Base-by-base conservation (phyloP, 208 protist genomes). In the Trypanosomatidae sp. region DNA sequence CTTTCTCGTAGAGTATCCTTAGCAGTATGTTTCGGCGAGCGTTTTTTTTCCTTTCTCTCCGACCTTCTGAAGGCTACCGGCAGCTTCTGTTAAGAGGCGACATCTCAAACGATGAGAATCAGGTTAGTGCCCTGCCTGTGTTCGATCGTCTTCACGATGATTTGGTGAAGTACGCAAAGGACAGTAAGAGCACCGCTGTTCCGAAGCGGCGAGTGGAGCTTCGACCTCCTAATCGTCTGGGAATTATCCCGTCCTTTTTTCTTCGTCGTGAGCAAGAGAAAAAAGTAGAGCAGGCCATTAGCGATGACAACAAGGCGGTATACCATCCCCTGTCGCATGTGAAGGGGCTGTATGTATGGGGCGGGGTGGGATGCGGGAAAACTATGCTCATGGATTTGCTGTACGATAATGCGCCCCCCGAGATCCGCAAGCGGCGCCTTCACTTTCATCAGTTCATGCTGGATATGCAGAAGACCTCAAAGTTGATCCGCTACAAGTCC, bases 391-490 rank as follows among this genome's bases (percentile, higher is more conserved):
- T 99, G 98, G 96, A 99, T 71, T 71, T 99, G 10, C 92, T 99
- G 60, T 99, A 93, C 71, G 84, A 98, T 28, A 88, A 95, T 60
- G 79, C 74, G 8, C 89, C 93, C 12, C 12, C 73, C 1, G 78
- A 83, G 22, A 76, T 96, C 33, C 94, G 96, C 56, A 98, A 98
- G 77, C 81, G 79, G 33, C 87, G 97, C 46, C 88, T 98, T 56
- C 98, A 99, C 85, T 99, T 99, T 70, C 93, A 99, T 79, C 87
- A 96, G 59, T 99, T 99, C 69, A 99, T 99, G 96, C 77, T 98
- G 5, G 93, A 99, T 80, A 92, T 98, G 56, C 95, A 98, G 53
- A 83, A 87, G n/a, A 93, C 87, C 7, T 83, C 85, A 1, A 91
- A 98, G 69, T 71, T 79, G 1, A 91, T 96, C 52, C 89, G 86